phyloP scores from a whole-genome alignment of 176 grass and related monocot genomes.

The Cenchrus purpureus region DNA sequence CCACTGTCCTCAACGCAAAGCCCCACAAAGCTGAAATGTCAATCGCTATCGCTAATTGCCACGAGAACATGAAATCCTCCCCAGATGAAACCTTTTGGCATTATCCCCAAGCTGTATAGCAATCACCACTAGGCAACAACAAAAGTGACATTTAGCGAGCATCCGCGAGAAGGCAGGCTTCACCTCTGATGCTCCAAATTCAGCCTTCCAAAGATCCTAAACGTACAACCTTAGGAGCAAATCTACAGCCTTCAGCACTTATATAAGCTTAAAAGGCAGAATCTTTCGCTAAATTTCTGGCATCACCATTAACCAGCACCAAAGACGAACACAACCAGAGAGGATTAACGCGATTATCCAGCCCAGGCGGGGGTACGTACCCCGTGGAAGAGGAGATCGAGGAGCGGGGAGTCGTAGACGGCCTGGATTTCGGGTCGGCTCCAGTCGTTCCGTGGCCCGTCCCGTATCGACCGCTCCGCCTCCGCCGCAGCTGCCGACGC shows the following conservation, averaged over 20 bases:
- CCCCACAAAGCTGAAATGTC: not conserved
- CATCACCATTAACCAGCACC: slow-evolving; percentile 3
- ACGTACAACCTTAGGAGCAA: not conserved
- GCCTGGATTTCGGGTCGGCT: slow-evolving; percentile 80
- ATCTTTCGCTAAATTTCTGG: not conserved
- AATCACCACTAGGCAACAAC: not conserved
- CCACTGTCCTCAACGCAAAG: not conserved
- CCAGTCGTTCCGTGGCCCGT: slow-evolving; percentile 87
- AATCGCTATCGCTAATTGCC: not conserved
- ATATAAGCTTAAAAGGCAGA: not conserved
- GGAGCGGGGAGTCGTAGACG: slow-evolving; percentile 83
- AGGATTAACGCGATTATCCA: not conserved
- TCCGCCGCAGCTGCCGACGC: slow-evolving; percentile 61
- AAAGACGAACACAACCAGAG: not conserved
- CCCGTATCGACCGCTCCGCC: slow-evolving; percentile 70
- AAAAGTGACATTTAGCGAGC: not conserved
- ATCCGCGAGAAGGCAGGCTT: not conserved
- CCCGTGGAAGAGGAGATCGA: slow-evolving; percentile 96
- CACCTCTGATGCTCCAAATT: not conserved
- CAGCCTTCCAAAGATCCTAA: not conserved
- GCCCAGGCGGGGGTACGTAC: slow-evolving; percentile 25
- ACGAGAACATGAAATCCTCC: not conserved
- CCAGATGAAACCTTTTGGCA: not conserved
- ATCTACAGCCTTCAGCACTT: not conserved
- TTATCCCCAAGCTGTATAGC: not conserved